phyloP scores from a whole-genome alignment of 495 filamentous ascomycete species.

The Penicillium longicatenatum region DNA sequence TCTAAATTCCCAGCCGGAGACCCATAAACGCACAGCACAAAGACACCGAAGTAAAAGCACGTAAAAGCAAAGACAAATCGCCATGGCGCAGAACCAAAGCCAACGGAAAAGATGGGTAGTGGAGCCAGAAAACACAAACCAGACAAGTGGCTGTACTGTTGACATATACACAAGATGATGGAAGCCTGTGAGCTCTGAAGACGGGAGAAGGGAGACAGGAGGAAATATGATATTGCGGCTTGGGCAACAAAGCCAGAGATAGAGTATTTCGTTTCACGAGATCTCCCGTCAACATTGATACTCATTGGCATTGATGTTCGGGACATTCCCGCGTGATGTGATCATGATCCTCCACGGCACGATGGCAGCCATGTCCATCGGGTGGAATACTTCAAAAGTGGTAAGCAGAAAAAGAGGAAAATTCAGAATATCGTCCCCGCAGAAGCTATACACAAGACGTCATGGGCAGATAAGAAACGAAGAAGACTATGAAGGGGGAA shows the following conservation, averaged over 20 bases:
- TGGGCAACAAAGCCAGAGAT: background rate
- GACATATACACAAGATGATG: constrained; percentile 26
- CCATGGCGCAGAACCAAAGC: constrained; percentile 6
- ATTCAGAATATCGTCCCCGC: constrained; percentile 35
- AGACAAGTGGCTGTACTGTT: constrained; percentile 18
- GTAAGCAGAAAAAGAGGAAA: constrained; percentile 12
- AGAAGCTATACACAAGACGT: constrained; percentile 44
- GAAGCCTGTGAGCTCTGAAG: background rate
- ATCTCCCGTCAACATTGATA: background rate
- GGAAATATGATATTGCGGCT: background rate
- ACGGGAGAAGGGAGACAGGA: background rate
- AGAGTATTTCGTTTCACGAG: background rate
- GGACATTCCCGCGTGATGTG: constrained; percentile 3
- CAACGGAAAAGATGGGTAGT: constrained; percentile 7
- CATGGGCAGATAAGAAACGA: constrained; percentile 20
- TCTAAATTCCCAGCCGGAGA: constrained; percentile 35
- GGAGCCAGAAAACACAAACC: constrained; percentile 7
- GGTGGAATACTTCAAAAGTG: background rate
- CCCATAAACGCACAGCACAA: constrained; percentile 27
- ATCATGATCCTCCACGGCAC: background rate
- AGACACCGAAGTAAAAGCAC: constrained; percentile 23
- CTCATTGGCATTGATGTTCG: constrained; percentile 3
- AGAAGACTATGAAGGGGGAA: constrained; percentile 15
- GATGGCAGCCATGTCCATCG: background rate
- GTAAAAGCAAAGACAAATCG: constrained; percentile 4